Conservation (phyloP, 768 basidiomycete species). For the Pleurotus eryngii region DNA sequence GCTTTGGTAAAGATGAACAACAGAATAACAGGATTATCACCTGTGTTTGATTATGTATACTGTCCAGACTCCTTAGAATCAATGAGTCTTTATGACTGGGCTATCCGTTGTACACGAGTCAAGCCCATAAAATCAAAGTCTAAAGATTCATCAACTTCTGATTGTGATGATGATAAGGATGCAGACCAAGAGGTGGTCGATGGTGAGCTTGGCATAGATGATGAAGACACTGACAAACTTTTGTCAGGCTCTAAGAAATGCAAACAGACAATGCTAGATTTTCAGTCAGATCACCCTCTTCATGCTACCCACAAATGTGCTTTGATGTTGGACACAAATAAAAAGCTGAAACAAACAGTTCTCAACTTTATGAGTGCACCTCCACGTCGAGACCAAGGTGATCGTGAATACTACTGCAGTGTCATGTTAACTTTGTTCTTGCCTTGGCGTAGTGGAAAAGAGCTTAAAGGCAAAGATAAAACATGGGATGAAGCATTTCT, state of each 20-base stretch:
- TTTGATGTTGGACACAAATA: neutral
- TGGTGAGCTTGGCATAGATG: too few species aligned
- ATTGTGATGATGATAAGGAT: neutral
- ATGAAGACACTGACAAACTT: too few species aligned
- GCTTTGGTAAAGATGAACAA: constrained; percentile 15
- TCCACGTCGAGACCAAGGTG: constrained; percentile 26
- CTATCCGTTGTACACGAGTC: constrained; percentile 4
- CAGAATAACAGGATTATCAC: constrained; percentile 16
- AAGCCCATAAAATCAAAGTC: neutral
- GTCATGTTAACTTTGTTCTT: constrained; percentile 31
- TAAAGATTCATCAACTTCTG: neutral
- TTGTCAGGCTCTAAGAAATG: too few species aligned
- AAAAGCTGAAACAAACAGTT: constrained; percentile 7
- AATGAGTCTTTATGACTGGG: constrained; percentile 15
- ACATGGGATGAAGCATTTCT: constrained; percentile 22
- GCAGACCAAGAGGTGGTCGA: neutral
- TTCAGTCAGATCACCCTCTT: constrained; percentile 8
- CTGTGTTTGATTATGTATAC: constrained; percentile 14
- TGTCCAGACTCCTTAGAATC: constrained; percentile 9
- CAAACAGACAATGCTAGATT: too few species aligned
- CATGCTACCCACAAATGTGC: constrained; percentile 7
- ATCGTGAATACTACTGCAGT: constrained; percentile 27
- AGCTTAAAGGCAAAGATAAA: constrained; percentile 18
- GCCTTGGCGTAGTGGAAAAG: constrained; percentile 25
- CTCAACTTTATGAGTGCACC: constrained; percentile 29